Percentiles rank a stretch among this genome's conserved stretches.
phyloP scores from a whole-genome alignment of 2,329 filamentous ascomycete species.

The Penicillium expansum region DNA sequence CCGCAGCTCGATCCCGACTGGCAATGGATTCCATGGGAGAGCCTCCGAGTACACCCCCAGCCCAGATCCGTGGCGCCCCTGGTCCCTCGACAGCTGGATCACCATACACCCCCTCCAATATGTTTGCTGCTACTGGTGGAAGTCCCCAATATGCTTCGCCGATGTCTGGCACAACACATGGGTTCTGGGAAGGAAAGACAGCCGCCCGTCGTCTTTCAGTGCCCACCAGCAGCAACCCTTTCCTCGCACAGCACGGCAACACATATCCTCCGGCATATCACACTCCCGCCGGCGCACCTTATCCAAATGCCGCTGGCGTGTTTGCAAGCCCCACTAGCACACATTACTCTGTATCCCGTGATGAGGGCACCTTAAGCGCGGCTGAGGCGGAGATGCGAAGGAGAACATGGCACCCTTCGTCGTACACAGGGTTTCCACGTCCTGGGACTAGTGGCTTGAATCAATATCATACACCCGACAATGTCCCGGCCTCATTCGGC shows the following conservation, averaged over 20 bases:
- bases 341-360: slow-evolving; percentile 47
- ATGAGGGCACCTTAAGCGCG: slow-evolving; percentile 33
- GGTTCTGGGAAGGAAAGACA: slow-evolving; percentile 68
- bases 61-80: slow-evolving; percentile 63
- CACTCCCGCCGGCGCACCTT: slow-evolving; percentile 55
- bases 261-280: slow-evolving; percentile 57
- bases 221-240: slow-evolving; percentile 71
- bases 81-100: slow-evolving; percentile 69
- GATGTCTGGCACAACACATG: slow-evolving; percentile 65
- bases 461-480: slow-evolving; percentile 69
- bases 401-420: slow-evolving; percentile 82
- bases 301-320: slow-evolving; percentile 58
- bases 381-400: slow-evolving; percentile 76
- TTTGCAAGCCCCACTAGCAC: slow-evolving; percentile 68
- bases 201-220: slow-evolving; percentile 77
- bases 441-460: slow-evolving; percentile 70
- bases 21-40: slow-evolving; percentile 64
- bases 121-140: slow-evolving; percentile 70
- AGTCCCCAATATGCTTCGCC: slow-evolving; percentile 83
- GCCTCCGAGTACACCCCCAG: slow-evolving; percentile 62
- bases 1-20: slow-evolving; percentile 57
- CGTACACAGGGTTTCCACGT: slow-evolving; percentile 61
- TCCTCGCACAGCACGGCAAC: slow-evolving; percentile 61
- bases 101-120: slow-evolving; percentile 79
- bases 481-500: slow-evolving; percentile 56